phyloP scores from a whole-genome alignment of 257 asterid genomes.

The Nemophila menziesii region DNA sequence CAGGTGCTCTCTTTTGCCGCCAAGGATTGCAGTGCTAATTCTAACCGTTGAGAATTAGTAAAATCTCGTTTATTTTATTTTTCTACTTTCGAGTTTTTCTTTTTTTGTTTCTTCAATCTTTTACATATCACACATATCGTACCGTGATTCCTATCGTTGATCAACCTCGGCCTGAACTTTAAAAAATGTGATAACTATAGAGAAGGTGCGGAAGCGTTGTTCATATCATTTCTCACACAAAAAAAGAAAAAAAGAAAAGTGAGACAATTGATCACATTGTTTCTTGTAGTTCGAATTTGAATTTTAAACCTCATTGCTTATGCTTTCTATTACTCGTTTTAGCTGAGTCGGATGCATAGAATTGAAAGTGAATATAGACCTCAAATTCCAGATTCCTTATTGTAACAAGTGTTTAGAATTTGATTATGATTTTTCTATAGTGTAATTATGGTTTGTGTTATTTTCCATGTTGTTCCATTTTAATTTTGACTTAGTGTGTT shows the following conservation, averaged over 20 bases:
- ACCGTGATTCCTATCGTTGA: background rate
- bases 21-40: constrained; percentile 25
- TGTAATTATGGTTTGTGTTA: constrained; percentile 21
- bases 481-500: too few relatives aligned
- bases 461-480: too few relatives aligned
- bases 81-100: background rate
- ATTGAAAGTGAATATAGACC: background rate
- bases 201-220: constrained; percentile 32
- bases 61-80: constrained; percentile 5
- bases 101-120: background rate
- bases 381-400: background rate
- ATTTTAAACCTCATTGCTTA: constrained; percentile 2
- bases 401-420: background rate
- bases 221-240: background rate
- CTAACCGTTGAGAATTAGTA: background rate
- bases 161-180: constrained; percentile 29
- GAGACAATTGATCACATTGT: background rate
- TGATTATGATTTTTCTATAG: constrained; percentile 10
- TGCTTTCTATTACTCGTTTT: background rate
- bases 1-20: constrained; percentile 35
- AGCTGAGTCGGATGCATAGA: background rate
- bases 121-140: background rate
- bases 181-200: background rate
- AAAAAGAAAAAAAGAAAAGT: too few relatives aligned
- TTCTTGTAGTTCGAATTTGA: background rate